phyloP scores from a whole-genome alignment of 257 asterid genomes.

The Solanum arcanum region DNA sequence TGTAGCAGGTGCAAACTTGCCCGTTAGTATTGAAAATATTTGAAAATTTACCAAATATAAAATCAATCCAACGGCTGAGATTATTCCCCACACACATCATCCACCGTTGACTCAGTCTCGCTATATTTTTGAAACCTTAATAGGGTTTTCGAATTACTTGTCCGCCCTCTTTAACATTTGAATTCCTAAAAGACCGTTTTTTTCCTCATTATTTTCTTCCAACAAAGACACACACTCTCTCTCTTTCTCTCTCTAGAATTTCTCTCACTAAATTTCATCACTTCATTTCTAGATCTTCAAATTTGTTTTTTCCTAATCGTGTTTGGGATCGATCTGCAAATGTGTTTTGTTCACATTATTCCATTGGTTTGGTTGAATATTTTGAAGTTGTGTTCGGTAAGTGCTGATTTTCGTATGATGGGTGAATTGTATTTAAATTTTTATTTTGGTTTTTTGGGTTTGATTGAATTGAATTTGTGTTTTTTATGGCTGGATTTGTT shows the following conservation, averaged over 20 bases:
- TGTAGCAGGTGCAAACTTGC: not conserved
- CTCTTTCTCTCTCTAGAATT: not conserved
- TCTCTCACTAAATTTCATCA: not conserved
- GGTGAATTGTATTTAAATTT: not conserved
- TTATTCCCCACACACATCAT: not conserved
- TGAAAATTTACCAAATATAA: not conserved
- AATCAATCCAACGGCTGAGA: not conserved
- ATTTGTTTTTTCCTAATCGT: not conserved
- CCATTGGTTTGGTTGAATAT: not conserved
- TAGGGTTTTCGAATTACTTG: not conserved
- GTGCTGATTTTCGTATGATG: not conserved
- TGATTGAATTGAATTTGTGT: not conserved
- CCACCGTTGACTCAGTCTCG: not conserved
- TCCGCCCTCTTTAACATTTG: conserved; percentile 1
- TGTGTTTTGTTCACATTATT: conserved; percentile 4
- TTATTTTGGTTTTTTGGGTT: not conserved
- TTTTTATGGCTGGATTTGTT: not conserved
- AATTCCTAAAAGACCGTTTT: not conserved
- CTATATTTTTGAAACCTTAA: not conserved
- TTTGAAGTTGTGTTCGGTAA: conserved; percentile 13
- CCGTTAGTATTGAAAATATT: not conserved
- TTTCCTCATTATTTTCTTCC: not conserved
- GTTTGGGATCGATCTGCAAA: conserved; percentile 22
- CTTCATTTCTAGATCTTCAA: not conserved
- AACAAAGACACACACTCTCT: not conserved